Conservation (phyloP, 208 protist species). For the Trypanosoma conorhini region DNA sequence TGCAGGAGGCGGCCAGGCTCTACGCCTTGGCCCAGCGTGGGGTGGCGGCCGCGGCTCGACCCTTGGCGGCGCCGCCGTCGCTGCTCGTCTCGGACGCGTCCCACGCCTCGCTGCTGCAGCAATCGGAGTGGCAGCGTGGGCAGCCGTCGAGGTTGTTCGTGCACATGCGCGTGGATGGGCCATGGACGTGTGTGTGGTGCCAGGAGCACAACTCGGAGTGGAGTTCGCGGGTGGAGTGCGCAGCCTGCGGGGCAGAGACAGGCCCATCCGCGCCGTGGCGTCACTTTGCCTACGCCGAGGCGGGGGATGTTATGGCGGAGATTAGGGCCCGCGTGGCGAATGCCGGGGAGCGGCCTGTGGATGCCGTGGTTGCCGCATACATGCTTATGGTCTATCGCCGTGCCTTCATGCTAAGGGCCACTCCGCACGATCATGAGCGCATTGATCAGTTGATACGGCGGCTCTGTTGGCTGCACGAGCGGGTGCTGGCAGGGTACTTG, state of each 20-base stretch:
- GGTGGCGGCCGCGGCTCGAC: constrained; percentile 12
- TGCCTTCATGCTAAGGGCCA: constrained; percentile 67
- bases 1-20: constrained; percentile 60
- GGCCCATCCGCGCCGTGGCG: constrained; percentile 78
- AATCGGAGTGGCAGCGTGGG: constrained; percentile 3
- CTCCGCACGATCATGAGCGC: constrained; percentile 69
- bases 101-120: not conserved
- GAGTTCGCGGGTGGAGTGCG: constrained; percentile 65
- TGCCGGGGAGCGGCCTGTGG: constrained; percentile 48
- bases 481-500: constrained; percentile 79
- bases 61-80: constrained; percentile 9
- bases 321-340: constrained; percentile 73
- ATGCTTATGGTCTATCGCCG: constrained; percentile 85
- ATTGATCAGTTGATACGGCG: constrained; percentile 56
- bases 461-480: constrained; percentile 71
- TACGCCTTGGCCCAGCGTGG: constrained; percentile 69
- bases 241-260: constrained; percentile 76
- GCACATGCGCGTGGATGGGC: constrained; percentile 40
- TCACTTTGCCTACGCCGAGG: constrained; percentile 54
- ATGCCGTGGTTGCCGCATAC: constrained; percentile 79
- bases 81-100: constrained; percentile 12
- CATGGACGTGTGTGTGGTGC: constrained; percentile 86
- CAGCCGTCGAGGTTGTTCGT: constrained; percentile 1
- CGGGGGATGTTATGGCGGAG: constrained; percentile 64
- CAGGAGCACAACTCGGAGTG: constrained; percentile 71